Percentiles rank a stretch among this genome's conserved stretches.
phyloP scores from a whole-genome alignment of 2,329 filamentous ascomycete genomes.

The Talaromyces sp. region DNA sequence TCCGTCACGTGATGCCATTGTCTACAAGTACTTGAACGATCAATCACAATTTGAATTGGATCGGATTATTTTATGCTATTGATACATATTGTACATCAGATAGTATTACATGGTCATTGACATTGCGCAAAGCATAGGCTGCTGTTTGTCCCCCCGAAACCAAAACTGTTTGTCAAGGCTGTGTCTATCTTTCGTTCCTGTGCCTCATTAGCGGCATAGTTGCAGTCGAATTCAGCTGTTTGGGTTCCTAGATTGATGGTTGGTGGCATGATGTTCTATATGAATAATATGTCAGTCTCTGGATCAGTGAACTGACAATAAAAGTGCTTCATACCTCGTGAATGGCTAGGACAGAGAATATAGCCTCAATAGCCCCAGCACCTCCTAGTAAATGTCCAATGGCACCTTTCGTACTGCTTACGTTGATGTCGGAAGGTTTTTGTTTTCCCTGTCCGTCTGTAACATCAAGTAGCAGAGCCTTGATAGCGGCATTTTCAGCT shows the following conservation, averaged over 20 bases:
- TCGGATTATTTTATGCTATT: not conserved
- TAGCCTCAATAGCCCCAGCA: slow-evolving; percentile 82
- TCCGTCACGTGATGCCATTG: slow-evolving; percentile 13
- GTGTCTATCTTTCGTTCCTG: slow-evolving; percentile 69
- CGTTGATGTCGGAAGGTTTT: slow-evolving; percentile 63
- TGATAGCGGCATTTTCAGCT: slow-evolving; percentile 83
- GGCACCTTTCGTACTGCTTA: slow-evolving; percentile 93
- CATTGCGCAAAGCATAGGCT: slow-evolving; percentile 66
- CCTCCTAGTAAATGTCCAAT: slow-evolving; percentile 88
- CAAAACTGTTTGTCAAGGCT: slow-evolving; percentile 91
- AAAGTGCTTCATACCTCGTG: slow-evolving; percentile 56
- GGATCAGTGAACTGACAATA: not conserved
- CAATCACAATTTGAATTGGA: not conserved
- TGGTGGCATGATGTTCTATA: slow-evolving; percentile 74
- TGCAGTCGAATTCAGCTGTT: slow-evolving; percentile 68
- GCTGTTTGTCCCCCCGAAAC: slow-evolving; percentile 95
- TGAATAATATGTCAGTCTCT: not conserved
- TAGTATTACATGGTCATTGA: slow-evolving; percentile 16
- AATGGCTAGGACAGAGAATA: slow-evolving; percentile 78
- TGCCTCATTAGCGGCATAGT: slow-evolving; percentile 71
- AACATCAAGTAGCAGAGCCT: slow-evolving; percentile 68
- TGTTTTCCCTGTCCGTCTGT: slow-evolving; percentile 53
- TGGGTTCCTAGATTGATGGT: slow-evolving; percentile 75
- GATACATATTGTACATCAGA: slow-evolving; percentile 11
- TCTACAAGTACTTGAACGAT: not conserved